phyloP scores from a whole-genome alignment of 2,329 filamentous ascomycete species.

The Dactylonectria estremocensis region DNA sequence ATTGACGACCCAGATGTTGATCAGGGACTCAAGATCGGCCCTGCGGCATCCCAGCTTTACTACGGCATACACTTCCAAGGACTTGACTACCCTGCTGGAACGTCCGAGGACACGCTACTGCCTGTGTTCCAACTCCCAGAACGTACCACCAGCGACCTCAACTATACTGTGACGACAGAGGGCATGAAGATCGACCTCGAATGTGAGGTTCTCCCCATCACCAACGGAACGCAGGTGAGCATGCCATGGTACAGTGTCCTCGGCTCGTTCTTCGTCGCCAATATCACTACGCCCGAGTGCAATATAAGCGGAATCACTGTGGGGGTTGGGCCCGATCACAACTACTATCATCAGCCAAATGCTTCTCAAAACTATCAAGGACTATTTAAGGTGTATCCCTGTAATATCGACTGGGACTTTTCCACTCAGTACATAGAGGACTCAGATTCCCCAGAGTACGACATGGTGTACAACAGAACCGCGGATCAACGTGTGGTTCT shows the following conservation, averaged over 20 bases:
- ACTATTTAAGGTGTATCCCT: constrained; percentile 41
- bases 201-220: constrained; percentile 44
- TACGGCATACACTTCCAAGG: constrained; percentile 39
- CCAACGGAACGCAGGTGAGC: constrained; percentile 34
- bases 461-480: constrained; percentile 38
- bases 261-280: constrained; percentile 41
- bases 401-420: constrained; percentile 47
- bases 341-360: constrained; percentile 43
- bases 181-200: constrained; percentile 43
- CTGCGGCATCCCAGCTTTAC: constrained; percentile 36
- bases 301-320: constrained; percentile 45
- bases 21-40: constrained; percentile 28
- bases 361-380: constrained; percentile 49
- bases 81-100: constrained; percentile 36
- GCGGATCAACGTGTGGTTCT: constrained; percentile 43
- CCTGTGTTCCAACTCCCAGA: constrained; percentile 33
- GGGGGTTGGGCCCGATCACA: constrained; percentile 42
- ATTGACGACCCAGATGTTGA: constrained; percentile 27
- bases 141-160: constrained; percentile 23
- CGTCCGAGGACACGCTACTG: constrained; percentile 33
- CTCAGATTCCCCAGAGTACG: constrained; percentile 21
- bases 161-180: constrained; percentile 39
- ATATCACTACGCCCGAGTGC: constrained; percentile 44
- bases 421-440: constrained; percentile 29
- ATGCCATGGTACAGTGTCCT: constrained; percentile 45